Evolutionary conservation across 1,284 basidiomycete species (phyloP).

Genomic region (Tilletia setariae): DNA sequence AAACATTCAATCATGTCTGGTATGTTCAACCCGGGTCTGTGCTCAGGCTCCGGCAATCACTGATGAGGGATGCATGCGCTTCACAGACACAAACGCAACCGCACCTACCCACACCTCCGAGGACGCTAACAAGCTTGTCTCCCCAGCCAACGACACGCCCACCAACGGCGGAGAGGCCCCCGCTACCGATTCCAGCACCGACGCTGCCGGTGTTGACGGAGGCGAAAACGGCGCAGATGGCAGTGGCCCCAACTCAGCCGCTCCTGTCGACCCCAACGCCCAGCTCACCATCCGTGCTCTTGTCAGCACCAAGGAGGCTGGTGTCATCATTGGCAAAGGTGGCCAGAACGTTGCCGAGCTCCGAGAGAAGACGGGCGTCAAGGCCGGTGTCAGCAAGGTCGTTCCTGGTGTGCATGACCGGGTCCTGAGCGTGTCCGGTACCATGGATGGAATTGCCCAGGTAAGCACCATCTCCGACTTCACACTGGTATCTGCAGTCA

Average conservation of each 20-base stretch:
- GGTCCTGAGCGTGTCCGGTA: slow-evolving; percentile 86
- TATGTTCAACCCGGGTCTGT: too few species aligned
- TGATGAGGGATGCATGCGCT: too few species aligned
- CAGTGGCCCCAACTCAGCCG: background rate
- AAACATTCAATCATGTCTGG: too few species aligned
- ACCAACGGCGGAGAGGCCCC: background rate
- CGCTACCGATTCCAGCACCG: background rate
- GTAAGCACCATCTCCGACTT: slow-evolving; percentile 57
- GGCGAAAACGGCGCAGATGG: background rate
- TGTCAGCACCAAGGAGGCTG: slow-evolving; percentile 51
- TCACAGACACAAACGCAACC: background rate
- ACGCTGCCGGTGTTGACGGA: background rate
- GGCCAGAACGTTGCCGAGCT: slow-evolving; percentile 96
- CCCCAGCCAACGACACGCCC: background rate
- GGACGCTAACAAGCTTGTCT: background rate
- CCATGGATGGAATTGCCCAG: slow-evolving; percentile 85
- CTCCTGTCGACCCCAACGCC: slow-evolving; percentile 35
- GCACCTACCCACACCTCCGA: background rate
- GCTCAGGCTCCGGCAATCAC: too few species aligned
- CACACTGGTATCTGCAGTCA: slow-evolving; percentile 6
- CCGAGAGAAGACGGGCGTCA: slow-evolving; percentile 89
- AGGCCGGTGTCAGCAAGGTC: slow-evolving; percentile 97
- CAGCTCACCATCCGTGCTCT: slow-evolving; percentile 42
- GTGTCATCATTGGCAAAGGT: slow-evolving; percentile 67
- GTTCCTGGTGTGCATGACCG: slow-evolving; percentile 95